Conservation (phyloP, 2,329 filamentous ascomycete species). For the Raffaelea albimanens region DNA sequence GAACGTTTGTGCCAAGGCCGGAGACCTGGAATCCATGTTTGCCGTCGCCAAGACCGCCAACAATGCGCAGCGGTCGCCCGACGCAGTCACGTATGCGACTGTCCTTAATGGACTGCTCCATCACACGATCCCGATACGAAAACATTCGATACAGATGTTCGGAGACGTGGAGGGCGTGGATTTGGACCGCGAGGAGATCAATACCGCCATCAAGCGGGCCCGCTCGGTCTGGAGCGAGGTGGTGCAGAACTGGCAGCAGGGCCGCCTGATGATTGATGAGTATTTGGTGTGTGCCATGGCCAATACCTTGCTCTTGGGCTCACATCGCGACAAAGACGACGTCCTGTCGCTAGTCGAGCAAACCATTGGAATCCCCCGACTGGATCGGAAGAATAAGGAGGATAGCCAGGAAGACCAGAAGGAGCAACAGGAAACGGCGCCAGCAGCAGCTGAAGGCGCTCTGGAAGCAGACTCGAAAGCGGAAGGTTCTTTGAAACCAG, state of each 20-base stretch:
- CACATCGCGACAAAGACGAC: conserved; percentile 56
- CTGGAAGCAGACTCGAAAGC: not conserved
- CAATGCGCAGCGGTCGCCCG: conserved; percentile 51
- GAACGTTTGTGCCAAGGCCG: conserved; percentile 64
- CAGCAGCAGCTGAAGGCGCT: not conserved
- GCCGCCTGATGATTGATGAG: conserved; percentile 65
- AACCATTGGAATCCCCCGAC: conserved; percentile 64
- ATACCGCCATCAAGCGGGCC: conserved; percentile 52
- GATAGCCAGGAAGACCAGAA: no score
- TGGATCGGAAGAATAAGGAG: no score
- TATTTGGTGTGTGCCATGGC: conserved; percentile 74
- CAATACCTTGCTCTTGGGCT: conserved; percentile 59
- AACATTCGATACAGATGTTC: conserved; percentile 19
- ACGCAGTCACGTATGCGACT: conserved; percentile 68
- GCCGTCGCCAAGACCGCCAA: conserved; percentile 64
- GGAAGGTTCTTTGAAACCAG: no score
- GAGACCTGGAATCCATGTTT: conserved; percentile 75
- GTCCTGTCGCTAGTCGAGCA: conserved; percentile 70
- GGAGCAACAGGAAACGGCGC: conserved; percentile 3
- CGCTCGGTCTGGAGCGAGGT: conserved; percentile 75
- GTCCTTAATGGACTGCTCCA: conserved; percentile 68
- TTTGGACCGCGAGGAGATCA: conserved; percentile 18
- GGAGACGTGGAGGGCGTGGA: not conserved
- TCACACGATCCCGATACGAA: conserved; percentile 23
- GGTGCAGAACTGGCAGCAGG: conserved; percentile 63